A percentile compares a stretch with the other conserved stretches of the same genome.
These are phyloP conservation scores for Allantophomopsis lycopodina DNA, from an alignment of 2,329 filamentous ascomycete species.

Conservation along the genomic window DNA sequence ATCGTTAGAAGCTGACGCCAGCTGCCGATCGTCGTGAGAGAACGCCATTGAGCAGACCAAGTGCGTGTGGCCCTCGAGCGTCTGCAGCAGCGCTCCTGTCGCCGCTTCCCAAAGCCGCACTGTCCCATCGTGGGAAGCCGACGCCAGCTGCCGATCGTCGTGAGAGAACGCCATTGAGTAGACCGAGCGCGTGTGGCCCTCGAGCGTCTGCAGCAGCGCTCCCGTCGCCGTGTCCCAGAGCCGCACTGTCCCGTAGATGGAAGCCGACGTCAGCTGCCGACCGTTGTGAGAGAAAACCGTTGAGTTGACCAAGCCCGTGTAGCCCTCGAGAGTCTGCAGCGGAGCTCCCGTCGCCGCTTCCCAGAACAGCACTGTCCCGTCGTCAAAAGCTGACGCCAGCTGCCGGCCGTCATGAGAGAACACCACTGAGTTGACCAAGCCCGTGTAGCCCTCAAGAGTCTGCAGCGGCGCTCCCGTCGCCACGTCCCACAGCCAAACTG, in stretches of 20 bases:
- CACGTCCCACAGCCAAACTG: constrained; percentile 42
- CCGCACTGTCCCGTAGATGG: constrained; percentile 80
- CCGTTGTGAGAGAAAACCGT: constrained; percentile 70
- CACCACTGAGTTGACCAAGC: constrained; percentile 45
- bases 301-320: constrained; percentile 84
- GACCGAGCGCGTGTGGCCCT: no score
- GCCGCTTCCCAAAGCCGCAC: constrained; percentile 82
- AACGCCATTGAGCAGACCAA: no score
- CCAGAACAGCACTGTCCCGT: no score
- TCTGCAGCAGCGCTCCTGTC: constrained; percentile 36
- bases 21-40: no score
- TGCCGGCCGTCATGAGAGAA: background rate
- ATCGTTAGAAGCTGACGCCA: constrained; percentile 44
- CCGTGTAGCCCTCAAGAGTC: constrained; percentile 66
- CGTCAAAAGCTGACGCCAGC: background rate
- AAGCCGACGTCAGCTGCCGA: constrained; percentile 75
- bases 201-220: constrained; percentile 14
- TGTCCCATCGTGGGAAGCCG: constrained; percentile 62
- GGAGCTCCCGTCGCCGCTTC: no score
- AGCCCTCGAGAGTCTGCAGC: constrained; percentile 68
- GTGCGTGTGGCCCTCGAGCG: no score
- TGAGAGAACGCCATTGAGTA: no score
- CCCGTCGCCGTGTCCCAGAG: no score
- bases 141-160: background rate
- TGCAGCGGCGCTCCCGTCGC: constrained; percentile 70